Percentiles rank a stretch among this genome's conserved stretches.
Evolutionary conservation across 169 alveolate genomes (phyloP).

Genomic region (Cryptosporidium tyzzeri): DNA sequence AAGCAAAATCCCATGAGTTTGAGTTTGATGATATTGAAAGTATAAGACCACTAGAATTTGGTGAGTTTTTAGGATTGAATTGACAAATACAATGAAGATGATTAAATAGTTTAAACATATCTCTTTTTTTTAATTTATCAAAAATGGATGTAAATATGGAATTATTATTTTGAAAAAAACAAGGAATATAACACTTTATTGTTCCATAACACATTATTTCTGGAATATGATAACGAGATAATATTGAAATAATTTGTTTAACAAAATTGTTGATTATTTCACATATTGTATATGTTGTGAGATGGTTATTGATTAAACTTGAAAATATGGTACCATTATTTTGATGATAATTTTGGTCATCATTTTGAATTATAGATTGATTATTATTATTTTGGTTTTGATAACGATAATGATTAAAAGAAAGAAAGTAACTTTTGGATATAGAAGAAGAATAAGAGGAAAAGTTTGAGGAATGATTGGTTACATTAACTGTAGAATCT

Average conservation of each 20-base stretch:
- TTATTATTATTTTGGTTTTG: background rate
- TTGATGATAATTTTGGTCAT: too few species aligned
- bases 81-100: slow-evolving; percentile 50
- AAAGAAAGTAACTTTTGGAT: background rate
- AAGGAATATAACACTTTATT: slow-evolving; percentile 42
- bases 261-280: background rate
- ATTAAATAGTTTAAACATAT: slow-evolving; percentile 1
- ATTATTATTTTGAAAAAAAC: slow-evolving; percentile 1
- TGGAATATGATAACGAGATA: background rate
- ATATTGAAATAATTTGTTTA: background rate
- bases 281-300: background rate
- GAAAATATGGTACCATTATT: background rate
- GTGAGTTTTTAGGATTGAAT: background rate
- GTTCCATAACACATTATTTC: slow-evolving; percentile 23
- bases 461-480: background rate
- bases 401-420: background rate
- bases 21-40: slow-evolving; percentile 26
- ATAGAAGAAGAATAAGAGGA: background rate
- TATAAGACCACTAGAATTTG: background rate
- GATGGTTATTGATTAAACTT: background rate
- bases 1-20: slow-evolving; percentile 47
- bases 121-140: slow-evolving; percentile 11
- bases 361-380: background rate
- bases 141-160: background rate
- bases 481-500: too few species aligned